Evolutionary conservation across 192 early-diverging fungal genomes (phyloP), one percentile per base, ranked within the genome.

Genomic region (Borealophlyctis nickersoniae): DNA sequence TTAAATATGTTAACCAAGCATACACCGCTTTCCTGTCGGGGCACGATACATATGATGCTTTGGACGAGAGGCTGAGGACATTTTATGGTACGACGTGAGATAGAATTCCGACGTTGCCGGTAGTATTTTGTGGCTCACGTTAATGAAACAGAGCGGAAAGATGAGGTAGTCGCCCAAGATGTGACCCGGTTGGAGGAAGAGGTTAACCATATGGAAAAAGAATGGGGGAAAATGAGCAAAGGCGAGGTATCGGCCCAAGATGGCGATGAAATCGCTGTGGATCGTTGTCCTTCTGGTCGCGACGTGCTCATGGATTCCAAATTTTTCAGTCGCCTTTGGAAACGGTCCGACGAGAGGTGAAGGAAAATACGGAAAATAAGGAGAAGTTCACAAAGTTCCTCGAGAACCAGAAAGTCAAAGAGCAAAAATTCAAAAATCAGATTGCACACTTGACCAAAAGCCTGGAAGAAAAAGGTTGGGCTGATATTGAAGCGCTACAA

Each of bases 1-100:
- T 87, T 66, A 80, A 88, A 28, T 89, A 90, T 64, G 57, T 90
- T 29, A 73, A 64, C 0, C 69, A 78, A 60, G 75, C 90, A 9
- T 92, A 92, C 58, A 69, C 69, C 1, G 56, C 80, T 11, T 91
- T 87, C 71, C 70, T 91, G 51, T 75, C 74, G 28, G 84, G 84
- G 2, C 82, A 82, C 31, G 86, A 90, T 56, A 81, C 88, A 68
- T 86, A 81, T 11, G 75, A 77, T 13, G 75, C 78, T 23, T 77
- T 88, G 62, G 87, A 86, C 53, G 48, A 62, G 5, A 67, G 74
- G 32, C 66, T 91, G 62, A 77, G 81, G 23, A 69, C 19, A 19
- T 45, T 45, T 45, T 45, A 13, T 45, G 39, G 39, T 45, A 45
- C 19, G 39, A 45, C 39, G 39, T 7, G 39, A 45, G 7, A 13